Evolutionary conservation across 768 basidiomycete species (phyloP), one percentile per base, ranked within the genome.

Genomic region (Trametes coccinea): DNA sequence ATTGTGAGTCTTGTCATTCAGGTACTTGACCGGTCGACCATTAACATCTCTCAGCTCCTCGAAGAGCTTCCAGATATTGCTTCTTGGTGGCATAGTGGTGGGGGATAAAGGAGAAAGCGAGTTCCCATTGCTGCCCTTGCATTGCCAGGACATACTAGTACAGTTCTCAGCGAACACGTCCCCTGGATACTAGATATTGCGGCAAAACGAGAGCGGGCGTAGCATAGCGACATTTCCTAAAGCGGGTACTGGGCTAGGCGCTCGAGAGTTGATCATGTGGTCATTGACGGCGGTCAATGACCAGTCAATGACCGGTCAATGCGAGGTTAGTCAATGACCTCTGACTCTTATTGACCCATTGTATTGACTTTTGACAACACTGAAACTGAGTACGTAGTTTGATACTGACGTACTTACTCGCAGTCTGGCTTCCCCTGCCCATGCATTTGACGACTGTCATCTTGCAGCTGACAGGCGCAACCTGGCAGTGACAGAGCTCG

Each of bases 321-420:
- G 13, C 3, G 14, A 13, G 27, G 43, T 45, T 30, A 45, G 53
- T 54, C 43, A 54, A 54, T 54, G 33, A 6, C 4, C 22, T 44
- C n/a, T 54, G 53, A 54, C 53, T 10, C 16, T 27, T 6, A 54
- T 54, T 54, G 53, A 54, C 53, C n/a, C 33, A 45, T 54, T 54
- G 53, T 44, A 41, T 54, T 54, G 43, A 54, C 43, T 17, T 45
- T 22, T 14, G 53, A 54, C 53, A 54, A 45, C 53, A 45, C 53
- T 54, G 43, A 49, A 14, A 49, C 27, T 22, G 22, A 22, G 22
- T 22, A 22, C 22, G 22, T 22, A 22, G 22, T 22, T 22, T 22
- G 22, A 22, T 22, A 22, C 22, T 22, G 22, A 22, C 22, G 22
- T 22, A 22, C 22, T 22, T 22, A 22, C 22, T 22, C 22, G 22